Evolutionary conservation across 106 monocot species (phyloP), one percentile per base, ranked within the genome.

Genomic region (Chionographis japonica): DNA sequence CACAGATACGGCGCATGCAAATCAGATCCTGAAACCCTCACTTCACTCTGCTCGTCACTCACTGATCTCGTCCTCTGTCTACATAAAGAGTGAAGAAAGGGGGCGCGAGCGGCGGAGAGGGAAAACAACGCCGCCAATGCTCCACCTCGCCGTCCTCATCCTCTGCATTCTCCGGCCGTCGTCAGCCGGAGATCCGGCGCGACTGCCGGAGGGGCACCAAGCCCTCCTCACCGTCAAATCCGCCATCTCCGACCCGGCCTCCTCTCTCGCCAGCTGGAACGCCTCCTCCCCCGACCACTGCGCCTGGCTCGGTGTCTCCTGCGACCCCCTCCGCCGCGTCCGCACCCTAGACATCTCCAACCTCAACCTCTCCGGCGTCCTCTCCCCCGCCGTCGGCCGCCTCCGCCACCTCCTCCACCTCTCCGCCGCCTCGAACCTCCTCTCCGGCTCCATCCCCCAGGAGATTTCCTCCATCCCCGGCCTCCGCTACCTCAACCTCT

Each of bases 401-500:
- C 69, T 80, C 36, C 12, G 46, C 16, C 40, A n/a, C 40, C 80
- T 75, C 52, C 27, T 69, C 40, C 70, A 71, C 49, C 68, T 81
- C 58, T 63, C 80, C 75, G 55, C 69, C 65, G 78, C 74, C 56
- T 69, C 61, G 37, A 73, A 70, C 77, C 8, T 17, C 16, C 66
- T 83, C 17, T 71, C 78, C 70, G 78, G 83, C 54, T 74, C 74
- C 8, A 83, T 83, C 19, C 78, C 83, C 37, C 10, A 54, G 12
- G 65, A 65, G 41, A 40, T 83, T 16, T 74, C 78, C n/a, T 51
- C 27, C 41, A 8, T 77, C 16, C 16, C 70, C 13, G 43, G 13
- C 37, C 83, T 83, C 66, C 74, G 78, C 17, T 27, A 41, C 58
- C 83, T 83, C 14, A 78, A 83, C 40, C 77, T 83, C 59, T 83